Evolutionary conservation across 2,329 filamentous ascomycete genomes (phyloP), one percentile per base, ranked within the genome.

Genomic region (Anthostomella pinea): DNA sequence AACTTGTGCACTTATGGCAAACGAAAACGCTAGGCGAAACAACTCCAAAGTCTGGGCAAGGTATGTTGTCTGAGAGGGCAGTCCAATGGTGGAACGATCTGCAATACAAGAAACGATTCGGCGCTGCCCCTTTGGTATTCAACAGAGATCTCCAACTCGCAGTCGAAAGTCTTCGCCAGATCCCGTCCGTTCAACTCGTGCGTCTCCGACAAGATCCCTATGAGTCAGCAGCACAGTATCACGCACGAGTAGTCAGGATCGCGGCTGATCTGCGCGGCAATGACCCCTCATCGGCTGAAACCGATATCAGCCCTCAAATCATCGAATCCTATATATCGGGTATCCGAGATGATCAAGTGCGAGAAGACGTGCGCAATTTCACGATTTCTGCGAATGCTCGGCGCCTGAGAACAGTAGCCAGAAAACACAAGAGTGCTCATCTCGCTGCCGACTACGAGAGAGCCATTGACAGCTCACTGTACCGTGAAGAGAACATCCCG

Each of bases 381-480:
- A 45, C 51, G 8, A 24, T 44, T n/a, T 39, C 45, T 1, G 45
- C 49, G 11, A 46, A 44, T 7, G 35, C 38, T 10, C 45, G 51
- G 4, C 59, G 49, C 9, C 51, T 81, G 11, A 60, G 59, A 13
- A 64, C 64, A 3, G 57, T 75, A 5, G 64, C 67, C 2, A 66
- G 66, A 35, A 64, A 63, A 22, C 79, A 83, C 56, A 75, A 74
- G 52, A 67, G 65, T 32, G 54, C 81, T 11, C 72, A 81, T 48
- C 66, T 83, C 18, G 75, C 71, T 5, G 53, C 59, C 15, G 74
- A 81, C 31, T 75, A 80, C 38, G 71, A 79, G 46, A 67, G 62
- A 39, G 76, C 74, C 3, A 48, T 81, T 3, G 64, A 67, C 14
- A 70, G 69, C 21, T 60, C 64, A 8, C 36, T 70, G 2, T 82